Percentiles rank a stretch among this genome's conserved stretches.
Conservation (phyloP, 495 filamentous ascomycete species). For the Endocarpon pusillum region DNA sequence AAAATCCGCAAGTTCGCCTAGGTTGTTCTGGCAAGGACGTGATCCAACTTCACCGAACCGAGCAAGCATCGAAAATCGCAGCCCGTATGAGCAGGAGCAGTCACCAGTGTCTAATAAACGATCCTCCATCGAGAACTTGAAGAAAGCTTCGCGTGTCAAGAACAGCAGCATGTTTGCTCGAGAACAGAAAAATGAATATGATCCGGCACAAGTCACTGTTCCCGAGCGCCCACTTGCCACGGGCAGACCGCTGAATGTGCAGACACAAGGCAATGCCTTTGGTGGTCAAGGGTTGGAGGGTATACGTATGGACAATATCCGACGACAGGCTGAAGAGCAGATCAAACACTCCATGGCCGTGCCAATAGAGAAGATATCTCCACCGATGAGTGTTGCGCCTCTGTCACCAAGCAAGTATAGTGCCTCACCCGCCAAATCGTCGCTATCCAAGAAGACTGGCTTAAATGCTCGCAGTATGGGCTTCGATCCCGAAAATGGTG, state of each 20-base stretch:
- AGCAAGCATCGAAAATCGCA: constrained; percentile 49
- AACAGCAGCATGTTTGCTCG: constrained; percentile 91
- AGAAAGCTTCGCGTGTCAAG: constrained; percentile 84
- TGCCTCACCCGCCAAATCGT: constrained; percentile 70
- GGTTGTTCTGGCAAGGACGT: constrained; percentile 72
- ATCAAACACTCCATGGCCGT: constrained; percentile 12
- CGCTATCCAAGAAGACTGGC: constrained; percentile 49
- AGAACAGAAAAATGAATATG: constrained; percentile 77
- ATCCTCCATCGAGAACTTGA: constrained; percentile 81
- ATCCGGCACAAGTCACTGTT: constrained; percentile 56
- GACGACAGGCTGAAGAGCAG: constrained; percentile 12
- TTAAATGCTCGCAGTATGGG: constrained; percentile 43
- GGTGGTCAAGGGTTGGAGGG: constrained; percentile 28
- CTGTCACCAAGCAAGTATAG: constrained; percentile 57
- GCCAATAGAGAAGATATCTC: constrained; percentile 6
- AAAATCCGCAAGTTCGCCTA: constrained; percentile 44
- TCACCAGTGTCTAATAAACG: constrained; percentile 51
- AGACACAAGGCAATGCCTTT: constrained; percentile 47
- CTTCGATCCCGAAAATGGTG: constrained; percentile 52
- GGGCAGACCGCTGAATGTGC: constrained; percentile 35
- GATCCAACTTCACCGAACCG: constrained; percentile 44
- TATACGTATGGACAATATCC: constrained; percentile 26
- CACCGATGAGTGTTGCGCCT: constrained; percentile 7
- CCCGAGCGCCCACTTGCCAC: constrained; percentile 63
- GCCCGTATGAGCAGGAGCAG: constrained; percentile 37